Conservation (phyloP, 352 stramenopile species). For the Pythium sukuiense region DNA sequence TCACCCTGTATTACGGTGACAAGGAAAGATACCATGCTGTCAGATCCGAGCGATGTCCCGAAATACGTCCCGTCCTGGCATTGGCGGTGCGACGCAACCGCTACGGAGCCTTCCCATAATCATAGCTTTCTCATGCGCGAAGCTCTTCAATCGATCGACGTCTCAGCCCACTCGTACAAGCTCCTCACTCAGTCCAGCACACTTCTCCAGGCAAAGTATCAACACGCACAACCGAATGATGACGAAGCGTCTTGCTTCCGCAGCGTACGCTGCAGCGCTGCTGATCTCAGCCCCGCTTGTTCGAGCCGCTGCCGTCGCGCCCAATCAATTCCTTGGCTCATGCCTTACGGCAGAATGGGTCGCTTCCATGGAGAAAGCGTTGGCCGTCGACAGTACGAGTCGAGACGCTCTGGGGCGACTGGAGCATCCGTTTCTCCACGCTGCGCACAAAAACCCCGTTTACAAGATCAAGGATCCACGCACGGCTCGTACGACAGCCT, state of each 20-base stretch:
- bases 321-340: constrained; percentile 33
- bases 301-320: constrained; percentile 3
- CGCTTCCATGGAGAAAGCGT: constrained; percentile 11
- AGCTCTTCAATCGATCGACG: no score
- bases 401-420: constrained; percentile 14
- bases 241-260: neutral
- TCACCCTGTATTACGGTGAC: no score
- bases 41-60: no score
- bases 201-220: no score
- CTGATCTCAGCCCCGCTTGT: neutral
- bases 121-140: no score
- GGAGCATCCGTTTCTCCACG: constrained; percentile 31
- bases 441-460: constrained; percentile 22
- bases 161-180: no score
- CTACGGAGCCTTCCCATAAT: no score
- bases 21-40: no score
- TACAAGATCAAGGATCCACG: constrained; percentile 29
- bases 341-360: constrained; percentile 39
- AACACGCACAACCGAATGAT: neutral
- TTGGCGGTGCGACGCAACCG: no score
- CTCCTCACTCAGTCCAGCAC: no score
- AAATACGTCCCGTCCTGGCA: no score
- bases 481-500: constrained; percentile 1
- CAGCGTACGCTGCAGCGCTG: neutral
- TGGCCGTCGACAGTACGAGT: constrained; percentile 2